These are phyloP conservation scores for Abrus precatorius DNA, from an alignment of 306 rosid species.

Conservation along the genomic window DNA sequence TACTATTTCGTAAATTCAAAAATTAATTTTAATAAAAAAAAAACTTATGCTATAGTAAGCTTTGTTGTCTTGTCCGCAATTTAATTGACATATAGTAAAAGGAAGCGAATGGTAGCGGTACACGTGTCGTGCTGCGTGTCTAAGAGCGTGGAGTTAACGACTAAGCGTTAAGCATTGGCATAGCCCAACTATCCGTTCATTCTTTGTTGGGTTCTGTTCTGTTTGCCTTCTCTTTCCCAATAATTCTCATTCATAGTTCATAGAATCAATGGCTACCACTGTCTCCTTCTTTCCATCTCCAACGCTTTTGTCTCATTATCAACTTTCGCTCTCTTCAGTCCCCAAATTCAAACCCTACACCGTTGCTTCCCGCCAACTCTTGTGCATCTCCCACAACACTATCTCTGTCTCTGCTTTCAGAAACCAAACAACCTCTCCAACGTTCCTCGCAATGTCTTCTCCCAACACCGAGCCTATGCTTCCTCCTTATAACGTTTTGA, in stretches of 20 bases:
- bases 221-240: not conserved
- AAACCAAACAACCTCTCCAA: conserved; percentile 11
- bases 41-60: too few species aligned
- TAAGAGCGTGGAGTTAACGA: not conserved
- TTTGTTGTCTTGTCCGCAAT: too few species aligned
- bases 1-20: too few species aligned
- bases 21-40: too few species aligned
- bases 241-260: not conserved
- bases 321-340: not conserved
- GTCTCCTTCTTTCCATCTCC: conserved; percentile 8
- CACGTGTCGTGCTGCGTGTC: too few species aligned
- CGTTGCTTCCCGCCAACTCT: conserved; percentile 49
- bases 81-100: too few species aligned
- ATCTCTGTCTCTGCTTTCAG: not conserved
- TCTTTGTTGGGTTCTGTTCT: not conserved
- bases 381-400: not conserved
- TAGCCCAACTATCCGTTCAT: not conserved
- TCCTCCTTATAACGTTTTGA: conserved; percentile 89
- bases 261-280: conserved; percentile 42
- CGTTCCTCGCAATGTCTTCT: conserved; percentile 40
- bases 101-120: too few species aligned
- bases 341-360: conserved; percentile 33
- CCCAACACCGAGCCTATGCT: conserved; percentile 57
- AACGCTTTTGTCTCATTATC: conserved; percentile 36
- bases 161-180: not conserved